These are phyloP conservation scores for Endocarpon pusillum DNA, from an alignment of 495 filamentous ascomycete genomes.

Conservation along the genomic window DNA sequence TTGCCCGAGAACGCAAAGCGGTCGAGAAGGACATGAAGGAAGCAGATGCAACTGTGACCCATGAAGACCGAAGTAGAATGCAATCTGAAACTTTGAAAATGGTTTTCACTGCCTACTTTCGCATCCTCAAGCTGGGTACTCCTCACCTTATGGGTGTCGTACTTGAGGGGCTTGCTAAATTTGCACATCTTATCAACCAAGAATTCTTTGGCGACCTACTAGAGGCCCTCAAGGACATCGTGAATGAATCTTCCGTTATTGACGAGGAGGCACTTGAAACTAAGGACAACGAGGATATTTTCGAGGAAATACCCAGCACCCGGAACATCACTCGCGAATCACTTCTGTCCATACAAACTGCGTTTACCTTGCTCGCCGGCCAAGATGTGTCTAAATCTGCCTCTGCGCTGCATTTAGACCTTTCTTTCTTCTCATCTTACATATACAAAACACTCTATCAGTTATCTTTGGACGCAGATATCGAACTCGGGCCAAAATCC, in stretches of 20 bases:
- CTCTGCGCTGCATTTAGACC: slow-evolving; percentile 57
- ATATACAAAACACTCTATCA: slow-evolving; percentile 71
- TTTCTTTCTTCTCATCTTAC: slow-evolving; percentile 85
- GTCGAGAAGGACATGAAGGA: slow-evolving; percentile 87
- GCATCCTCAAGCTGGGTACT: slow-evolving; percentile 65
- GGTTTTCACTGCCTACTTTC: slow-evolving; percentile 88
- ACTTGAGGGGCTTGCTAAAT: slow-evolving; percentile 77
- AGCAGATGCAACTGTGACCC: slow-evolving; percentile 75
- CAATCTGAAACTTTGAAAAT: slow-evolving; percentile 90
- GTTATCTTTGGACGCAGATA: slow-evolving; percentile 62
- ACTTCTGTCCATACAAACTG: slow-evolving; percentile 89
- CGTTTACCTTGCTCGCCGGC: slow-evolving; percentile 80
- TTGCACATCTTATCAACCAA: slow-evolving; percentile 91
- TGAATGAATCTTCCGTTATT: slow-evolving; percentile 43
- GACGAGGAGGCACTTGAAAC: slow-evolving; percentile 30
- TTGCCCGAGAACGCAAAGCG: slow-evolving; percentile 63
- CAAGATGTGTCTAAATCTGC: slow-evolving; percentile 60
- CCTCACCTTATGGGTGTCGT: slow-evolving; percentile 83
- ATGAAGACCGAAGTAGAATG: slow-evolving; percentile 82
- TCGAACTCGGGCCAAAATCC: slow-evolving; percentile 67
- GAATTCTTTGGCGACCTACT: slow-evolving; percentile 95
- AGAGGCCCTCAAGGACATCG: slow-evolving; percentile 83
- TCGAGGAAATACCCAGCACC: slow-evolving; percentile 14
- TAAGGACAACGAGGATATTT: slow-evolving; percentile 25
- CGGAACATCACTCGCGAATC: slow-evolving; percentile 66